Conservation (phyloP, 441 rosid species). For the Gossypium davidsonii region DNA sequence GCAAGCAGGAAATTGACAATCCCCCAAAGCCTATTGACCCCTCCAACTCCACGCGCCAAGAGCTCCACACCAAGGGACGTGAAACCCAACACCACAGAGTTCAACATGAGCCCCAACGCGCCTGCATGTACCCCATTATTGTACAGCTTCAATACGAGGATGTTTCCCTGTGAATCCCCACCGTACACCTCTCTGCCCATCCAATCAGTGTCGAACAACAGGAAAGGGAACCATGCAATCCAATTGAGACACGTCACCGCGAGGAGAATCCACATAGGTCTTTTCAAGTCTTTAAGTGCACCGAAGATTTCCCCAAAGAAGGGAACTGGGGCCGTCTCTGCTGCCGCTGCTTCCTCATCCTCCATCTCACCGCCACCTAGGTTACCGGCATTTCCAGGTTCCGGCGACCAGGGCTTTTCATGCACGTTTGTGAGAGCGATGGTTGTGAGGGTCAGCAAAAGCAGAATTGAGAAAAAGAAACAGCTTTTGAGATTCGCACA, state of each 20-base stretch:
- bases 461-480: constrained; percentile 55
- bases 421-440: constrained; percentile 40
- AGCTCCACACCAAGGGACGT: constrained; percentile 44
- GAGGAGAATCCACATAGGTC: constrained; percentile 76
- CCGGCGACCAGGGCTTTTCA: constrained; percentile 48
- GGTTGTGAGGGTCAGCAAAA: constrained; percentile 40
- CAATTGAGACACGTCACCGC: constrained; percentile 74
- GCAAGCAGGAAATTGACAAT: constrained; percentile 61
- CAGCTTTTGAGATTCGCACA: constrained; percentile 86
- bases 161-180: constrained; percentile 35
- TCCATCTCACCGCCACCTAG: neutral
- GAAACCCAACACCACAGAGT: constrained; percentile 59
- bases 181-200: constrained; percentile 91
- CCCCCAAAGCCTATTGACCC: constrained; percentile 67
- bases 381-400: constrained; percentile 15
- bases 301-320: constrained; percentile 41
- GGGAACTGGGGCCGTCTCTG: constrained; percentile 11
- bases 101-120: constrained; percentile 71
- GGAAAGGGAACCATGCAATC: constrained; percentile 90
- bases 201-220: constrained; percentile 86
- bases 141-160: constrained; percentile 28
- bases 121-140: constrained; percentile 73
- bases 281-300: constrained; percentile 43
- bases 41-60: constrained; percentile 46
- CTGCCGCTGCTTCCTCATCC: constrained; percentile 19